Conservation (phyloP, 805 yeast genomes). For the Yarrowia sp. region DNA sequence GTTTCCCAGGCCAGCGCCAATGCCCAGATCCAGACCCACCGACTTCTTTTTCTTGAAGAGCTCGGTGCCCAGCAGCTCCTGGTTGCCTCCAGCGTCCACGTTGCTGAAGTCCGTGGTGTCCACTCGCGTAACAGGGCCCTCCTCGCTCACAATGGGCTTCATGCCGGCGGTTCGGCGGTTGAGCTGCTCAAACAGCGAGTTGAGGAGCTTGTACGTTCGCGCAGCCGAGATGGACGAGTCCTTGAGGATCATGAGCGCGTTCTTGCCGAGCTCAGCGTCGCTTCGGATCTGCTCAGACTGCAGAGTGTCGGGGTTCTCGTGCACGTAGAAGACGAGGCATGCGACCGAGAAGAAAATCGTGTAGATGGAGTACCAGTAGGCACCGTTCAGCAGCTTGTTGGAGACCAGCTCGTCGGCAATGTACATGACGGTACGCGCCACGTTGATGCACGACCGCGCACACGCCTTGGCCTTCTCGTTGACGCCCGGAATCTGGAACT, state of each 20-base stretch:
- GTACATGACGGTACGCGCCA: conserved; percentile 77
- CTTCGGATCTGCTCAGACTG: conserved; percentile 48
- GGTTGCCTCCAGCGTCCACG: conserved; percentile 11
- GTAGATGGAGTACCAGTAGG: conserved; percentile 89
- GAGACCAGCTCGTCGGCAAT: conserved; percentile 77
- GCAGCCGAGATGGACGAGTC: conserved; percentile 74
- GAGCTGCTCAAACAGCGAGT: conserved; percentile 50
- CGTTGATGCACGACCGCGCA: conserved; percentile 80
- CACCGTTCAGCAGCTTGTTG: conserved; percentile 69
- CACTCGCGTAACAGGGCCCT: conserved; percentile 11
- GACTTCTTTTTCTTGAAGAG: conserved; percentile 7
- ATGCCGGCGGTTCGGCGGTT: conserved; percentile 31
- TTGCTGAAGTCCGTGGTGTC: conserved; percentile 23
- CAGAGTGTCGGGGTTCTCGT: conserved; percentile 44
- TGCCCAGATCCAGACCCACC: not conserved
- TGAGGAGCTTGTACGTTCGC: conserved; percentile 74
- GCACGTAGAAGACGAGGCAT: conserved; percentile 76
- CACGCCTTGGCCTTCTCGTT: conserved; percentile 65
- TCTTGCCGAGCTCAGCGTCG: conserved; percentile 81
- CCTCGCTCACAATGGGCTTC: conserved; percentile 14
- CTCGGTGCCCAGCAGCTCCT: not conserved
- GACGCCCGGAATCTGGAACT: conserved; percentile 36
- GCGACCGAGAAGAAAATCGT: conserved; percentile 88
- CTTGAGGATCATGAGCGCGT: conserved; percentile 66
- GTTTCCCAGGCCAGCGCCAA: too few species aligned